Conservation (phyloP, 139 green algal genomes). For the Tetraselmis striata region DNA sequence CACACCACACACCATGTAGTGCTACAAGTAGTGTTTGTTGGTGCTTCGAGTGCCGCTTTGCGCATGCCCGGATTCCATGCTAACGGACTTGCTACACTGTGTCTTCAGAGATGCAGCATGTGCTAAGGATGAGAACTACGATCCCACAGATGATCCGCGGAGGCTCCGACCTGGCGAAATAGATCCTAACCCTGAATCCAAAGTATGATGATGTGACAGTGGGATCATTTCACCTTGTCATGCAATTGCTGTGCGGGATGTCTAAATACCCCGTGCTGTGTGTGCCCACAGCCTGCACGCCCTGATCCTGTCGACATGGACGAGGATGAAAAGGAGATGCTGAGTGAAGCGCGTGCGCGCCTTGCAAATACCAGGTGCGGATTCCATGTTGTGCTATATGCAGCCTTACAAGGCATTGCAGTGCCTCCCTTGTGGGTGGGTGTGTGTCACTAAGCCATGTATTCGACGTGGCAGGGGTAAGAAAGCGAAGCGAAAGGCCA, state of each 20-base stretch:
- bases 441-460: too few species aligned
- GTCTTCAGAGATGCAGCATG: constrained; percentile 60
- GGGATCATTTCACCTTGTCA: too few species aligned
- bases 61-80: too few species aligned
- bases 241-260: too few species aligned
- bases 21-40: constrained; percentile 3
- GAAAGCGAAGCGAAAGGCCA: constrained; percentile 97
- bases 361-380: constrained; percentile 89
- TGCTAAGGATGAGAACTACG: constrained; percentile 77
- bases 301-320: constrained; percentile 98
- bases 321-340: constrained; percentile 99
- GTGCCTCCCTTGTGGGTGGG: too few species aligned
- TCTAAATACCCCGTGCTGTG: too few species aligned
- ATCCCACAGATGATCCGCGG: constrained; percentile 84
- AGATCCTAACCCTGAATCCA: constrained; percentile 94
- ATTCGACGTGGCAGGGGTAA: constrained; percentile 86
- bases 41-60: too few species aligned
- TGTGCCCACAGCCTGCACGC: constrained; percentile 62
- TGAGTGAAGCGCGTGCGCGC: constrained; percentile 88
- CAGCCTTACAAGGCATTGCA: too few species aligned
- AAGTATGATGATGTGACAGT: too few species aligned
- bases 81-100: too few species aligned
- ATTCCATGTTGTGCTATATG: too few species aligned
- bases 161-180: constrained; percentile 93
- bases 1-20: background rate